Evolutionary conservation across 2,329 filamentous ascomycete species (phyloP).

Genomic region (Chrysosphaeria jannelii): DNA sequence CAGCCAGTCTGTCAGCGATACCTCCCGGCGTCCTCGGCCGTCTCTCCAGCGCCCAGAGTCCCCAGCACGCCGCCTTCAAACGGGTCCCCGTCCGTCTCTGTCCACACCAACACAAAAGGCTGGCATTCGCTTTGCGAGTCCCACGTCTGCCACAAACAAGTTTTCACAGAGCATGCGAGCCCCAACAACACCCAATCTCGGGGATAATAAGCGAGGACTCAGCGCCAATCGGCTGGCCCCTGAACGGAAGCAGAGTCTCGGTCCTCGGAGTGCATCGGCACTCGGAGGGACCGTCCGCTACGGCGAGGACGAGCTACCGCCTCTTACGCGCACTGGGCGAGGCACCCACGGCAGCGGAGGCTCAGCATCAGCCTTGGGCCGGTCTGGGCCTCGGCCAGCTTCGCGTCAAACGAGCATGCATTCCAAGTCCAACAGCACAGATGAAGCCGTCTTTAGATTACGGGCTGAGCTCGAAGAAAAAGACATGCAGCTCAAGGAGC

Average conservation of each 20-base stretch:
- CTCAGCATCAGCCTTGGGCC: constrained; percentile 17
- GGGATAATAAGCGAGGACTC: constrained; percentile 17
- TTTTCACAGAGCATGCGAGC: constrained; percentile 30
- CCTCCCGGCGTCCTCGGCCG: constrained; percentile 31
- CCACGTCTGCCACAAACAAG: constrained; percentile 25
- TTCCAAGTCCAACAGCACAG: constrained; percentile 8
- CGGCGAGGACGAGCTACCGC: constrained; percentile 26
- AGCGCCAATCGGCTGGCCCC: constrained; percentile 7
- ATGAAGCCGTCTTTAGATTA: constrained; percentile 45
- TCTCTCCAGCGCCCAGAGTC: constrained; percentile 76
- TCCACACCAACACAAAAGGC: constrained; percentile 5
- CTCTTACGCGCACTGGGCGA: constrained; percentile 19
- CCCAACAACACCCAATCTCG: constrained; percentile 14
- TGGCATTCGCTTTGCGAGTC: constrained; percentile 21
- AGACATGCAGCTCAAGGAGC: constrained; percentile 67
- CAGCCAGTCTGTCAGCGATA: constrained; percentile 38
- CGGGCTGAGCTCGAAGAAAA: constrained; percentile 50
- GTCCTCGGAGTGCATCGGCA: constrained; percentile 27
- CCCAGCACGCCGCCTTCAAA: constrained; percentile 38
- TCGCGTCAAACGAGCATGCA: constrained; percentile 8
- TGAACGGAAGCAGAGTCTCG: constrained; percentile 18
- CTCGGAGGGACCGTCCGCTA: constrained; percentile 17
- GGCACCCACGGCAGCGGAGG: constrained; percentile 2
- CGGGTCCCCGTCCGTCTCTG: constrained; percentile 23
- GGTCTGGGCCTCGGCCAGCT: too few relatives aligned